These are phyloP conservation scores for Mucor piriformis DNA, from an alignment of 371 early-diverging fungal species.

Conservation along the genomic window DNA sequence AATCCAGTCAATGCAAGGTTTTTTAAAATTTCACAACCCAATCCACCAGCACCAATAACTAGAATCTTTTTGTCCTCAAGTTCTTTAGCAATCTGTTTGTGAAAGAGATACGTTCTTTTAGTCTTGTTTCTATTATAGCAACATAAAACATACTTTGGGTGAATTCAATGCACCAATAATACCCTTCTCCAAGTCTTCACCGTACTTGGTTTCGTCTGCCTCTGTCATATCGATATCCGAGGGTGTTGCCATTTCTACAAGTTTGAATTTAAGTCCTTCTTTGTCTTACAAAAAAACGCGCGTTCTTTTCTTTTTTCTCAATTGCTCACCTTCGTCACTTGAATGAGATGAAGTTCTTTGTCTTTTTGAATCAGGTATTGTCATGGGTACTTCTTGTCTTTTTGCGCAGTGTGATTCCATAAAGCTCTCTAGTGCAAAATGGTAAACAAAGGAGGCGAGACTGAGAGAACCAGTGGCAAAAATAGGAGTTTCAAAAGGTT, in stretches of 20 bases:
- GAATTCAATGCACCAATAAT: constrained; percentile 19
- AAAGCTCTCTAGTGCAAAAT: not conserved
- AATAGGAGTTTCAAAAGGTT: too few species aligned
- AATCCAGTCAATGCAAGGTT: constrained; percentile 91
- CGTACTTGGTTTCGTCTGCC: constrained; percentile 2
- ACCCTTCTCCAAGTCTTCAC: constrained; percentile 16
- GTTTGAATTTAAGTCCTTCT: not conserved
- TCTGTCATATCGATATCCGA: constrained; percentile 22
- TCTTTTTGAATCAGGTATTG: constrained; percentile 31
- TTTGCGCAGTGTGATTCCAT: constrained; percentile 20
- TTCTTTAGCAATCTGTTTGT: constrained; percentile 24
- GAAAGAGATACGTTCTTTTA: too few species aligned
- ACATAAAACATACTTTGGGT: constrained; percentile 2
- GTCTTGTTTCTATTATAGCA: not conserved
- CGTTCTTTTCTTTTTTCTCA: not conserved
- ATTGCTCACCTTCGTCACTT: constrained; percentile 16
- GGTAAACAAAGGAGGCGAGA: too few species aligned
- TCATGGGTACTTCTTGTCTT: constrained; percentile 30
- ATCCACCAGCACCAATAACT: constrained; percentile 95
- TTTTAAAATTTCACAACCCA: constrained; percentile 99
- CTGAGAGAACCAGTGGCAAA: too few species aligned
- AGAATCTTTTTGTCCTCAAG: constrained; percentile 58
- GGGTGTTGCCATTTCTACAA: constrained; percentile 22
- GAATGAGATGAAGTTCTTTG: constrained; percentile 22
- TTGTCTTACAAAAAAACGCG: not conserved